These are phyloP conservation scores for Pestalotiopsis sp. DNA, from an alignment of 2,329 filamentous ascomycete species.

Conservation along the genomic window DNA sequence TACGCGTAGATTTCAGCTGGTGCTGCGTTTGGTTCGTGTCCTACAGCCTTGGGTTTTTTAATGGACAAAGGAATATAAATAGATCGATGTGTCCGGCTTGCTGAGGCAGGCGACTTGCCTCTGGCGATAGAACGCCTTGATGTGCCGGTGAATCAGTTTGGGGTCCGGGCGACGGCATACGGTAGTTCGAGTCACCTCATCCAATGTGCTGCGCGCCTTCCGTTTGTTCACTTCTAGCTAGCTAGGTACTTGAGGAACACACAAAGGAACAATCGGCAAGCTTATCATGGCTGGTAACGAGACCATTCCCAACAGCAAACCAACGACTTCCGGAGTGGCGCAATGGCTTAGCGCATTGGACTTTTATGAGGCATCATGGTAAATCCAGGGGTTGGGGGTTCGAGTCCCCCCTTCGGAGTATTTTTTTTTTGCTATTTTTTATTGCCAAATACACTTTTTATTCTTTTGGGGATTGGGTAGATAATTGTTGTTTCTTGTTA, in stretches of 20 bases:
- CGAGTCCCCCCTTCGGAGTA: background rate
- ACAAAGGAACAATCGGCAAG: too few species aligned
- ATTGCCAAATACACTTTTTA: background rate
- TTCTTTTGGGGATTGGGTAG: background rate
- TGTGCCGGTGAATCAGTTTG: too few species aligned
- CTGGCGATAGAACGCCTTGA: too few species aligned
- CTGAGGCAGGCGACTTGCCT: too few species aligned
- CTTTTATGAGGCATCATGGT: background rate
- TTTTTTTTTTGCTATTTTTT: background rate
- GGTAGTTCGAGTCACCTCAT: background rate
- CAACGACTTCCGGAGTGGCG: background rate
- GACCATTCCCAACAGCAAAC: background rate
- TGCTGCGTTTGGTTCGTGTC: background rate
- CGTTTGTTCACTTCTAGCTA: background rate
- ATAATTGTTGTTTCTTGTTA: background rate
- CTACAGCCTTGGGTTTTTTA: too few species aligned
- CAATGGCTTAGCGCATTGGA: conserved; percentile 7
- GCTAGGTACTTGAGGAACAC: background rate
- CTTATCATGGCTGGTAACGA: background rate
- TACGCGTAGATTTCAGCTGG: background rate
- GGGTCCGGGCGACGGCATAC: too few species aligned
- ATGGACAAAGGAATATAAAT: too few species aligned
- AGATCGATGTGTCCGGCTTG: too few species aligned
- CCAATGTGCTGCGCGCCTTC: background rate
- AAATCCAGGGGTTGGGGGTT: conserved; percentile 5